These are phyloP conservation scores for Raddia guianensis DNA, from an alignment of 176 grass and related monocot species.

Conservation along the genomic window DNA sequence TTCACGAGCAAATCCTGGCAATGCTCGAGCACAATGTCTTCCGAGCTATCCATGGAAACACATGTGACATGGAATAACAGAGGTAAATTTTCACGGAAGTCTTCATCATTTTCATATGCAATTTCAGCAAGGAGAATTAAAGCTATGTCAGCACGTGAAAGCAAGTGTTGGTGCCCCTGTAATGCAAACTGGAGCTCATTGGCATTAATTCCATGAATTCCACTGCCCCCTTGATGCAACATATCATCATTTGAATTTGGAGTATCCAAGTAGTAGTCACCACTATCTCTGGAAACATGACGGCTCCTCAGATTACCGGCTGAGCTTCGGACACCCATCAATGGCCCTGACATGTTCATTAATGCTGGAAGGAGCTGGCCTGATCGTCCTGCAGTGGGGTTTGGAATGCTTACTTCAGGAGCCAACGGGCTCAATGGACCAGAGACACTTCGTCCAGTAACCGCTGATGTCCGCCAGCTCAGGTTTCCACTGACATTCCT, in stretches of 20 bases:
- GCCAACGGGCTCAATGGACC: conserved; percentile 94
- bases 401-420: conserved; percentile 71
- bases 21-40: conserved; percentile 97
- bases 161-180: conserved; percentile 92
- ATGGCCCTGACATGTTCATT: conserved; percentile 93
- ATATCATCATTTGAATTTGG: conserved; percentile 94
- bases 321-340: conserved; percentile 87
- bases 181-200: conserved; percentile 95
- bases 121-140: conserved; percentile 98
- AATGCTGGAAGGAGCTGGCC: conserved; percentile 91
- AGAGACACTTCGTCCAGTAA: conserved; percentile 91
- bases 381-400: conserved; percentile 77
- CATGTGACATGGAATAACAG: conserved; percentile 96
- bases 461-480: conserved; percentile 95
- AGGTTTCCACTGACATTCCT: conserved; percentile 89
- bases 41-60: conserved; percentile 99
- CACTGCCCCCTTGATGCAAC: conserved; percentile 79
- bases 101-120: conserved; percentile 97
- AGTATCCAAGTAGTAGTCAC: conserved; percentile 83
- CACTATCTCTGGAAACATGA: conserved; percentile 96
- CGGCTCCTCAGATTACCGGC: conserved; percentile 90
- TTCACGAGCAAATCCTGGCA: conserved; percentile 98
- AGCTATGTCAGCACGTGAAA: conserved; percentile 97
- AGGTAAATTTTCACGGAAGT: conserved; percentile 96
- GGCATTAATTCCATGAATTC: conserved; percentile 78